phyloP scores from a whole-genome alignment of 208 protist genomes.

The Vickermania ingenoplastis region DNA sequence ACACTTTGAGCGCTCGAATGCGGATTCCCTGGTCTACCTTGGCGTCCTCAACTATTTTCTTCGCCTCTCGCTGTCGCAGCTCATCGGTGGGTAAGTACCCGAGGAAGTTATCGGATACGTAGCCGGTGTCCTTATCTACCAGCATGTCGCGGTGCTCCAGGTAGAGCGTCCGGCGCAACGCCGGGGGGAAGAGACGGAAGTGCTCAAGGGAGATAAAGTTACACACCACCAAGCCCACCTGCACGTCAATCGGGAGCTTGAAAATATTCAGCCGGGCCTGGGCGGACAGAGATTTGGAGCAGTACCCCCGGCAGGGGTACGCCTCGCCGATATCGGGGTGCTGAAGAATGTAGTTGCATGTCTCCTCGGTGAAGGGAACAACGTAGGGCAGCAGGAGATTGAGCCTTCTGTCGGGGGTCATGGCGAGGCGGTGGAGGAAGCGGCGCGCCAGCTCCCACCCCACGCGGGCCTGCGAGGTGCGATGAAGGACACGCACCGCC shows the following conservation, averaged over 20 bases:
- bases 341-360: neutral
- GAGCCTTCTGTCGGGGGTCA: neutral
- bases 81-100: neutral
- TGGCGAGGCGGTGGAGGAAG: neutral
- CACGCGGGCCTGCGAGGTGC: neutral
- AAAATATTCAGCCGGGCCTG: neutral
- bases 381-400: neutral
- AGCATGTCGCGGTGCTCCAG: neutral
- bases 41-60: slow-evolving; percentile 1
- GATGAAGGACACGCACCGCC: neutral
- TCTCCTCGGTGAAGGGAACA: neutral
- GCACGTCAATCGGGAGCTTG: neutral
- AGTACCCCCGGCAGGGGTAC: neutral
- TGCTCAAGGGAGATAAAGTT: neutral
- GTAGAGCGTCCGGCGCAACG: neutral
- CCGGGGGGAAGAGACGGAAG: neutral
- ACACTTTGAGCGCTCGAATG: neutral
- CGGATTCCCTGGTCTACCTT: neutral
- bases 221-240: neutral
- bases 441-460: neutral
- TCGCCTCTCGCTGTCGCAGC: neutral
- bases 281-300: neutral
- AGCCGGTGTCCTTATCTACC: neutral
- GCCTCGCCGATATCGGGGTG: neutral
- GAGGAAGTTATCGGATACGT: neutral